Evolutionary conservation across 352 stramenopile genomes (phyloP).

Genomic region (Globisporangium ultimum): DNA sequence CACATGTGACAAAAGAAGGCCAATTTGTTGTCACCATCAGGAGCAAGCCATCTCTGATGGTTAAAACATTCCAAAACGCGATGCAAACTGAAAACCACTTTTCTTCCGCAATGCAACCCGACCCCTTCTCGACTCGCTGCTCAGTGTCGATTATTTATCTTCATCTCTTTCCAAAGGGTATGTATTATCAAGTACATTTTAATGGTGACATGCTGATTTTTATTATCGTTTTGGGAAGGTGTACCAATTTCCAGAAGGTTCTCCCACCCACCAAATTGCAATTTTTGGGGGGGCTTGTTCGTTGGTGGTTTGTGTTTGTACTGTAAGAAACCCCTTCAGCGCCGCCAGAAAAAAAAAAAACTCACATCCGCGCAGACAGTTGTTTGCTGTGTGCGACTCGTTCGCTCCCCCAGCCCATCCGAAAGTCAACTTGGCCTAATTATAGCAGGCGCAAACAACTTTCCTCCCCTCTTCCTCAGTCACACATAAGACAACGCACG

Average conservation of each 20-base stretch:
- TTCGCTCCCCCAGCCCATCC: neutral
- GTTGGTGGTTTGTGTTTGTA: neutral
- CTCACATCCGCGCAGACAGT: neutral
- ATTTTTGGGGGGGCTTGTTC: neutral
- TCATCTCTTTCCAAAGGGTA: no score
- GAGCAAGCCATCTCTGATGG: no score
- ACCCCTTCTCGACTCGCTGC: no score
- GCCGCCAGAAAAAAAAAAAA: no score
- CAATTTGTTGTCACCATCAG: no score
- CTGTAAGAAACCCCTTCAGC: neutral
- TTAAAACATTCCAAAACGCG: no score
- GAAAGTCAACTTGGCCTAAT: conserved; percentile 8
- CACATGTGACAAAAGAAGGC: no score
- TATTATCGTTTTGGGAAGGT: neutral
- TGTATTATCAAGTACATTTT: no score
- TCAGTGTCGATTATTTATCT: no score
- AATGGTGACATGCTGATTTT: no score
- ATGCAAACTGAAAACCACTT: no score
- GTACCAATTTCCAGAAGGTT: neutral
- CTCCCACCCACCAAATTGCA: neutral
- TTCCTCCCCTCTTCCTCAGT: neutral
- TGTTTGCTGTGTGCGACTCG: neutral
- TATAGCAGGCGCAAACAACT: neutral
- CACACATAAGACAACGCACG: neutral
- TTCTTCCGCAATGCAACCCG: no score